Evolutionary conservation across 495 filamentous ascomycete species (phyloP).

Genomic region (Chaetomium fimeti): DNA sequence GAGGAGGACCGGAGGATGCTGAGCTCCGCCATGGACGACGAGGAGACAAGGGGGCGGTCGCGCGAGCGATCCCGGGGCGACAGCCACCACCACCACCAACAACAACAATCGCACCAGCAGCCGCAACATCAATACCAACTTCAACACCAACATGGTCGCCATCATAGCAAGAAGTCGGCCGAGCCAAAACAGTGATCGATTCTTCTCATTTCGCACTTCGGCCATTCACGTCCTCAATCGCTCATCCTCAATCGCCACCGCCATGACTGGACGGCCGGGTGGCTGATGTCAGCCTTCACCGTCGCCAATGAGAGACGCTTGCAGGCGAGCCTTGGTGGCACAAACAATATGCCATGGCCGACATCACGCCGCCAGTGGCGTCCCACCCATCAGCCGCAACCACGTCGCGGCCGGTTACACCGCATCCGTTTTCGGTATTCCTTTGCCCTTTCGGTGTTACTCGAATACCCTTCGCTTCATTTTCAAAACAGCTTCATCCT

Average conservation of each 20-base stretch:
- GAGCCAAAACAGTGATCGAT: background rate
- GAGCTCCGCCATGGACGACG: conserved; percentile 39
- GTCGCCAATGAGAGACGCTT: background rate
- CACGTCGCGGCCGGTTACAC: conserved; percentile 2
- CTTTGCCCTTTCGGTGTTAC: no score
- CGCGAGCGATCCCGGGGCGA: conserved; percentile 32
- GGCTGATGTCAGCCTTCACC: conserved; percentile 6
- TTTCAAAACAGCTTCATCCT: background rate
- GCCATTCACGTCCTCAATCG: background rate
- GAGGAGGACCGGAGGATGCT: conserved; percentile 51
- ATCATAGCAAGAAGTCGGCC: conserved; percentile 20
- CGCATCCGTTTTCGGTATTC: background rate
- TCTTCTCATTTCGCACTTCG: background rate
- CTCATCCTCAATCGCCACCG: background rate
- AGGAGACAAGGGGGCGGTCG: conserved; percentile 47
- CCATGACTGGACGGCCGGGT: background rate
- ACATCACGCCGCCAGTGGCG: background rate
- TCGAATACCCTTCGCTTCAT: no score
- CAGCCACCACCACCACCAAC: conserved; percentile 19
- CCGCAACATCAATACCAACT: conserved; percentile 22
- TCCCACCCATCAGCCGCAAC: conserved; percentile 4
- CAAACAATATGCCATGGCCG: no score
- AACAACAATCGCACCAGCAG: conserved; percentile 9
- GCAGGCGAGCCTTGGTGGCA: background rate
- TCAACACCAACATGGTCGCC: conserved; percentile 24